Evolutionary conservation across 2,329 filamentous ascomycete genomes (phyloP), one percentile per base, ranked within the genome.

Genomic region (Verticillium nubilum): DNA sequence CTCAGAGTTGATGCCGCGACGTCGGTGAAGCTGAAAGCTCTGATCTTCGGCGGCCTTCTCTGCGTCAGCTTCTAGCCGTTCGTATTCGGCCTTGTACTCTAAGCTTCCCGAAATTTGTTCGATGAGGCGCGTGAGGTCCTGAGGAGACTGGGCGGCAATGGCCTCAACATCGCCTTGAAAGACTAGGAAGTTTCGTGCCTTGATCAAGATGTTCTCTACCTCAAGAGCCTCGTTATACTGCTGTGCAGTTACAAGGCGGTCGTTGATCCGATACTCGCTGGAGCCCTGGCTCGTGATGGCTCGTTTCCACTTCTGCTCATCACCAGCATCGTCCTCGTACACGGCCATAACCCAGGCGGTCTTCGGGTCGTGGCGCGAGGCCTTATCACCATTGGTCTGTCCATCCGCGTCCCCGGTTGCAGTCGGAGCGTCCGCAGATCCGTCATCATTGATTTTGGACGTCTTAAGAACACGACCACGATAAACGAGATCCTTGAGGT

Each of bases 321-420:
- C 91, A 54, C 92, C 94, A 2, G 92, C 92, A 72, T 99, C 95
- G 70, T 99, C 95, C 72, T 97, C 93, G 74, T 98, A 99, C 17
- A 99, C 94, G 29, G 95, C 95, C 92, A 97, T 98, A 15, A 99
- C 96, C 94, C 94, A 99, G 3, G 95, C 96, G 2, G 88, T 95
- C 73, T 93, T 95, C 0, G 95, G 95, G 68, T 99, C 94, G 64
- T 86, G 85, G 35, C 85, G 87, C n/a, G 85, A 87, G 58, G 86
- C 82, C 58, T 86, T 82, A 64, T 88, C 84, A 6, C 81, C 80
- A 25, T 80, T 74, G 42, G 80, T 80, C 35, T 84, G 80, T 33
- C 80, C 82, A 23, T 82, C 82, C 23, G 80, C 75, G 52, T 86
- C 79, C 10, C 85, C 86, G 65, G 88, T 87, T 15, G 82, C 73